These are phyloP conservation scores for Dactylellina sp. DNA, from an alignment of 2,329 filamentous ascomycete genomes.

Conservation along the genomic window DNA sequence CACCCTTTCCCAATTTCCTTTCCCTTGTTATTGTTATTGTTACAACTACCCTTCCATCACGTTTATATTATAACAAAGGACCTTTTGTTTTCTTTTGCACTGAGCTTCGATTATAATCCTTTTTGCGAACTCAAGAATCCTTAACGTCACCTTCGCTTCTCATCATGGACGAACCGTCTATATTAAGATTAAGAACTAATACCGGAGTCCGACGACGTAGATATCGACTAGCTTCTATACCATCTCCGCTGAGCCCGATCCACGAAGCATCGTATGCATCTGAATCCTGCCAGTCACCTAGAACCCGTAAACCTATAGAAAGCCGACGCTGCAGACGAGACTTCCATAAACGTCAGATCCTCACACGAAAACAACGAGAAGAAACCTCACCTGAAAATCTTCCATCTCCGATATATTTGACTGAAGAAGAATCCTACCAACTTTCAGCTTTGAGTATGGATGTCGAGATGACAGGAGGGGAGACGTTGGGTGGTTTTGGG, in stretches of 20 bases:
- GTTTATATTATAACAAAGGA: slow-evolving; percentile 5
- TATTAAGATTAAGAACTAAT: slow-evolving; percentile 36
- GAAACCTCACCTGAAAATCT: slow-evolving; percentile 17
- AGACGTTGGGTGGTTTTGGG: slow-evolving; percentile 54
- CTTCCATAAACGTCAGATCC: slow-evolving; percentile 39
- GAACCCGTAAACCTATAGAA: slow-evolving; percentile 39
- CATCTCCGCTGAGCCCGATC: slow-evolving; percentile 48
- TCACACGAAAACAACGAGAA: slow-evolving; percentile 32
- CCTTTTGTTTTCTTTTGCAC: slow-evolving; percentile 3
- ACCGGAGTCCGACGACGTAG: slow-evolving; percentile 43
- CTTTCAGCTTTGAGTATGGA: slow-evolving; percentile 54
- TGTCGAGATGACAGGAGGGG: slow-evolving; percentile 57
- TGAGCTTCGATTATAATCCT: slow-evolving; percentile 6
- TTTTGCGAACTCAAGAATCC: slow-evolving; percentile 24
- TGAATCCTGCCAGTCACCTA: slow-evolving; percentile 32
- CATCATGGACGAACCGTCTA: slow-evolving; percentile 36
- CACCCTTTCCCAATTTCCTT: slow-evolving; percentile 51
- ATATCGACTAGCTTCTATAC: slow-evolving; percentile 47
- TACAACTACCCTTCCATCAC: background rate
- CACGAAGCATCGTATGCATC: slow-evolving; percentile 43
- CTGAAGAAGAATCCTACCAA: slow-evolving; percentile 44
- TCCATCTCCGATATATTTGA: slow-evolving; percentile 41
- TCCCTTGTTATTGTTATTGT: slow-evolving; percentile 15
- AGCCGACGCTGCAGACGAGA: slow-evolving; percentile 34
- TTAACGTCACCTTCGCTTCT: background rate